Base-by-base conservation (phyloP, 805 yeast genomes). In the Yarrowia sp. region DNA sequence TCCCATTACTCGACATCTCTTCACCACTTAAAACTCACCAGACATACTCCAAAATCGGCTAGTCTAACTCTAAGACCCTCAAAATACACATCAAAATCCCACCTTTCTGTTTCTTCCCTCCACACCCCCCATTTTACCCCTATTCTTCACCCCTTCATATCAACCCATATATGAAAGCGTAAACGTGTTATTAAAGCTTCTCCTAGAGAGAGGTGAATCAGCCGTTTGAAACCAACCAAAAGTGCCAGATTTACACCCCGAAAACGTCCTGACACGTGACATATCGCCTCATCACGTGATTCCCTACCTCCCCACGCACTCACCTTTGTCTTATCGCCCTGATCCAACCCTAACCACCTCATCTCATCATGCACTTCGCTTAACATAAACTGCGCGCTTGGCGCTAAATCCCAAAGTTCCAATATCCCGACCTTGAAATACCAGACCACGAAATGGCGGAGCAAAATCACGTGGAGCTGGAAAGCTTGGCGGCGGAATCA, bases 281-380 rank as follows among this genome's bases (percentile, higher is more conserved):
- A 33, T 10, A 6, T n/a, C 9, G 14, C 10, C 10, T 49, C 9
- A 15, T 17, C 58, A 52, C 58, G 58, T 52, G 58, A 19, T 17
- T 14, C 13, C 9, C 13, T 12, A 7, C 33, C 13, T 2, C 15
- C 34, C 30, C 20, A 6, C 10, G 34, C n/a, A 17, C 17, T 4
- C 10, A 15, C 9, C 20, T 19, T 14, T 17, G 17, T 3, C 33
- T n/a, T 12, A 3, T 15, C 38, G 38, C 38, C 53, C 53, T 47
- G 20, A 34, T 13, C 9, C 42, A 19, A 38, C 58, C 58, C 58
- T 52, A 52, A 52, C 58, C 58, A 52, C 58, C 58, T 52, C 58
- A 52, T 52, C 58, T 52, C 58, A 52, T 52, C 43, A 52, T 52
- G 58, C 58, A 52, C 58, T 19, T 50, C 58, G 58, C 58, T 52